Base-by-base conservation (phyloP, 805 yeast species). In the Grigorovia humatica region DNA sequence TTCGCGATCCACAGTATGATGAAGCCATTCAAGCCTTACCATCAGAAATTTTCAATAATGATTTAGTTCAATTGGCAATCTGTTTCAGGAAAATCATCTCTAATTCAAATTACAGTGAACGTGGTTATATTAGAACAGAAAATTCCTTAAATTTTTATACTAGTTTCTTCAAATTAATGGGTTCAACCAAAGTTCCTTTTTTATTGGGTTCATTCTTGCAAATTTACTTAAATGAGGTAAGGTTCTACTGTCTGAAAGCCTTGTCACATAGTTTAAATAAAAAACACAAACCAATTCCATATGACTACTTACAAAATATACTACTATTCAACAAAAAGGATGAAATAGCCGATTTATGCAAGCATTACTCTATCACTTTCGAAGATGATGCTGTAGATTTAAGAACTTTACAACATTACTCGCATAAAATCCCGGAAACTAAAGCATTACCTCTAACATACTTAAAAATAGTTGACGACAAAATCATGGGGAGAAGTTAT, bases 1-100 rank as follows among this genome's bases (percentile, higher is more conserved):
- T 87, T 9, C 74, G 87, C 58, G 97, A 93, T 64, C 83, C 93
- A 0, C 97, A 89, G 58, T 70, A 87, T 47, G 96, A 88, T 56
- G 74, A 89, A 51, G 85, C 79, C 55, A 64, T 85, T 11, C 95
- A 88, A 63, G 70, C 73, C 15, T 67, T 89, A 42, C 96, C 97
- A 0, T 51, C 55, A 2, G 60, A 70, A 1, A 73, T 91, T 1
- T 72, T 81, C 40, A 59, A 75, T 20, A 75, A 84, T 61, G 70
- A 72, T 0, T 61, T 72, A 12, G 81, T 93, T 12, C 93, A 85
- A 61, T 62, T 81, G 20, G 96, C 96, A 1, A 63, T 89, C 35
- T 76, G 78, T 62, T 70, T 91, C 48, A 75, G 97, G 55, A 78
- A 81, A 18, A 61, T 86, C 29, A 70, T 83, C 15, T 78, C 84